Percentiles rank a stretch among this genome's conserved stretches.
Evolutionary conservation across 495 filamentous ascomycete species (phyloP).

Genomic region (Ramalina intermedia): DNA sequence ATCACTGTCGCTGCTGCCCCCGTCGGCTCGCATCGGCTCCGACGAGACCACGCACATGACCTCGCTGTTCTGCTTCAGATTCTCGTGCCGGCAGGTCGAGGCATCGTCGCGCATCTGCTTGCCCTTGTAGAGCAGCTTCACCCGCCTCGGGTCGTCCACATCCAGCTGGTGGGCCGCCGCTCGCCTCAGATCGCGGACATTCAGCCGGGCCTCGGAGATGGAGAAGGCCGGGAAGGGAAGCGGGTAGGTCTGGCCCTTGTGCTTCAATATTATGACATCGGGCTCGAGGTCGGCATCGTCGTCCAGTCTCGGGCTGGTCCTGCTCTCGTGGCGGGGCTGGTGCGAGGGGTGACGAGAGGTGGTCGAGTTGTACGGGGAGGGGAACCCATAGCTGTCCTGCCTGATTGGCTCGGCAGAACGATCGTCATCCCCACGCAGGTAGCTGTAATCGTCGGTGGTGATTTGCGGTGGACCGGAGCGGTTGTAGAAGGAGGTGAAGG

Average conservation of each 20-base stretch:
- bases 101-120: conserved; percentile 53
- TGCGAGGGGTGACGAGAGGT: conserved; percentile 6
- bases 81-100: conserved; percentile 53
- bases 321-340: conserved; percentile 15
- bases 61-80: conserved; percentile 68
- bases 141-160: conserved; percentile 39
- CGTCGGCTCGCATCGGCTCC: conserved; percentile 20
- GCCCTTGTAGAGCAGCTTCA: conserved; percentile 76
- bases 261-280: conserved; percentile 62
- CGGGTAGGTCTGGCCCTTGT: conserved; percentile 56
- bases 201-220: conserved; percentile 63
- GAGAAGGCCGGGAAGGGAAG: conserved; percentile 68
- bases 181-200: conserved; percentile 49
- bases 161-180: conserved; percentile 49
- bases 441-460: conserved; percentile 64
- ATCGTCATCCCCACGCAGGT: conserved; percentile 51
- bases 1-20: conserved; percentile 8
- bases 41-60: conserved; percentile 46
- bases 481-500: conserved; percentile 25
- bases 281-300: conserved; percentile 38
- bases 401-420: conserved; percentile 25
- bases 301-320: conserved; percentile 9
- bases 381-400: conserved; percentile 24
- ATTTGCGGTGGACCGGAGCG: conserved; percentile 35
- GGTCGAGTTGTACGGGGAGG: conserved; percentile 1